Base-by-base conservation (phyloP, 2,329 filamentous ascomycete species). In the Cladosporium sp. region DNA sequence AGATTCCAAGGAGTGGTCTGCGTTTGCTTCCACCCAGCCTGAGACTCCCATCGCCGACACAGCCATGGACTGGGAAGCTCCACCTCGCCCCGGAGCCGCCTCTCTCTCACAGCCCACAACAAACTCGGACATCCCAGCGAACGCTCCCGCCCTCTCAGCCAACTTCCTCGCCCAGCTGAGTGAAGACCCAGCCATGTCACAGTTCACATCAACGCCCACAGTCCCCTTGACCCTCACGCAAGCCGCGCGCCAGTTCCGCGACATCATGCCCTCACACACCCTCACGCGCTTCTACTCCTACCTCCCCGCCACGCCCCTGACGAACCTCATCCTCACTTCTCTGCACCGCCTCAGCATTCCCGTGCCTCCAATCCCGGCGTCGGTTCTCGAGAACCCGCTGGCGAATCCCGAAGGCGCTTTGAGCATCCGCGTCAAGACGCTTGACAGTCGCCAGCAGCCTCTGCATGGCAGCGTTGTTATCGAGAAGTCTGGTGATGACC, bases 251-350 rank as follows among this genome's bases (percentile, higher is more conserved):
- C 88, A 86, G 53, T 99, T 98, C 83, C 87, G 87, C 69, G 95
- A 99, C 76, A 96, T 99, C 71, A 88, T 97, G 51, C 96, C 95
- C 0, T 84, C 90, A 8, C 91, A 96, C 76, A 88, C 91, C 0
- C 86, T 99, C 68, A 94, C 94, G 7, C 90, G 93, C 65, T 99
- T 99, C 84, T 93, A 95, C 79, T 97, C 93, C 0, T 86, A 89
- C 58, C 88, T 94, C 73, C 86, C 92, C 1, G 82, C 92, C 6
- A 81, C 86, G 16, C 85, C 94, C 65, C 86, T 99, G 0, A 84
- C 96, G 0, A 89, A 93, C 60, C 88, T 94, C 76, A 83, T 99
- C 23, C 84, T 87, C 71, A 91, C 93, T 69, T 91, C 92, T 1
- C 82, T 99, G 30, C 92, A 96, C 76, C 88, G 91, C 65, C 87